These are phyloP conservation scores for Syncephalastrum monosporum DNA, from an alignment of 371 early-diverging fungal species.

Conservation along the genomic window DNA sequence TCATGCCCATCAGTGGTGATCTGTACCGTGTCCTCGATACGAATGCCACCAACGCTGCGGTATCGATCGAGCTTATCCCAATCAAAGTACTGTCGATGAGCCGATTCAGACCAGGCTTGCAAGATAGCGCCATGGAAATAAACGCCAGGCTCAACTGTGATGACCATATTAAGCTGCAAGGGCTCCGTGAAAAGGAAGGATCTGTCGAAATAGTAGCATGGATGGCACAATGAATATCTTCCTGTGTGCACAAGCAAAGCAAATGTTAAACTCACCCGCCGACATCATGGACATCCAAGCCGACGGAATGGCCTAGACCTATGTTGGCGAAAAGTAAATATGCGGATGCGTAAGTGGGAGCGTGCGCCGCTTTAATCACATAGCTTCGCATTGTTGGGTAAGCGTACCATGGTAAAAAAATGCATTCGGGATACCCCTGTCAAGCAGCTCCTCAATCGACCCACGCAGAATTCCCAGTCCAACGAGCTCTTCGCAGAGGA, in stretches of 20 bases:
- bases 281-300: conserved; percentile 84
- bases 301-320: conserved; percentile 63
- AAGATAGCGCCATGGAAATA: conserved; percentile 60
- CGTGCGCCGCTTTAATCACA: not conserved
- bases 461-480: conserved; percentile 70
- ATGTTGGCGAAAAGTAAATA: not conserved
- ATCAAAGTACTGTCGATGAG: conserved; percentile 63
- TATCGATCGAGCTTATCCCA: conserved; percentile 62
- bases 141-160: conserved; percentile 95
- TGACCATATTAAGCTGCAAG: conserved; percentile 76
- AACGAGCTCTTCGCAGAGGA: conserved; percentile 67
- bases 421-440: conserved; percentile 61
- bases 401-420: conserved; percentile 86
- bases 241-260: not conserved
- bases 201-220: not conserved
- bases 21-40: conserved; percentile 88
- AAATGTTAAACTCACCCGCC: conserved; percentile 64
- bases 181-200: conserved; percentile 19
- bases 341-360: no score
- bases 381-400: conserved; percentile 8
- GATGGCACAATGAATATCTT: not conserved
- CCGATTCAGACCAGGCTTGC: conserved; percentile 46
- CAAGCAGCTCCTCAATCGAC: conserved; percentile 57
- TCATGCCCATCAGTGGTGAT: conserved; percentile 66
- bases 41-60: conserved; percentile 83